Evolutionary conservation across 805 yeast genomes (phyloP), one percentile per base, ranked within the genome.

Genomic region (Saturnispora dispora): DNA sequence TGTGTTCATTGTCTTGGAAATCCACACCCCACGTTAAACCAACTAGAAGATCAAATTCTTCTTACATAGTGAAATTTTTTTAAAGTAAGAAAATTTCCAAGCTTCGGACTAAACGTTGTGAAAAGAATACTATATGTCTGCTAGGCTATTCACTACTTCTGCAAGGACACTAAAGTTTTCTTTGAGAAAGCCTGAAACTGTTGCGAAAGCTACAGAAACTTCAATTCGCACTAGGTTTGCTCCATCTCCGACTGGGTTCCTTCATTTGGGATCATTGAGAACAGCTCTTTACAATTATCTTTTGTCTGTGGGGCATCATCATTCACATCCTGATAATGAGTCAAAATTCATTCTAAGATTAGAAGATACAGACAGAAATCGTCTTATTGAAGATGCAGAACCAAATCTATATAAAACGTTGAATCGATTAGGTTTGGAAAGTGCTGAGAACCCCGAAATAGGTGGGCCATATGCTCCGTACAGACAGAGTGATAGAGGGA

Each of bases 181-280:
- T 17, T 52, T 46, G 35, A 23, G 48, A 25, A 23, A 10, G 27
- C 22, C 27, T 4, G 50, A 25, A 17, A 13, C 40, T n/a, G 44
- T 25, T 27, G 45, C 43, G 9, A 18, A 35, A 8, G 56, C 74
- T 44, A 79, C 82, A 4, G 17, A 36, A 17, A 35, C 53, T 0
- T 88, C 93, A 0, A 95, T 82, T 0, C 68, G 96, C 57, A 87
- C 98, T 1, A 70, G 99, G 56, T 93, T 93, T 67, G 99, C 99
- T 0, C 99, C 99, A 0, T 89, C 97, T 2, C 99, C 99, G 1
- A 93, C 99, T 0, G 99, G 99, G 0, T 79, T 79, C 55, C 72
- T 93, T n/a, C 99, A 93, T 64, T 64, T 93, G 53, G 99, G 99
- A 0, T 90, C 97, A 0, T 63, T 93, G 45, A 71, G 99, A 64